These are phyloP conservation scores for Aphanomyces euteiches DNA, from an alignment of 352 stramenopile species.

Conservation along the genomic window DNA sequence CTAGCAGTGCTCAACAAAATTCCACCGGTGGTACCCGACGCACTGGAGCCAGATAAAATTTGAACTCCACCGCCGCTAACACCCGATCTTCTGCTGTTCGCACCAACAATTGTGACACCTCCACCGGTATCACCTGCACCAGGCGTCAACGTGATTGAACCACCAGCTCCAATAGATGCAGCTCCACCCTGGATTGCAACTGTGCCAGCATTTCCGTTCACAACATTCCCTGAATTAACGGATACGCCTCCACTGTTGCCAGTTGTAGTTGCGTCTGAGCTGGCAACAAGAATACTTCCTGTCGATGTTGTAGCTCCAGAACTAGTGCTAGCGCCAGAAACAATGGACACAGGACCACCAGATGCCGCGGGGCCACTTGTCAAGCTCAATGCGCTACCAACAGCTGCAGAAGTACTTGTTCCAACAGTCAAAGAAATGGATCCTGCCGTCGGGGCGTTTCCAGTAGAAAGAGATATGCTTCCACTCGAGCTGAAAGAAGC, in stretches of 20 bases:
- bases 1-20: constrained; percentile 3
- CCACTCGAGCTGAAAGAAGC: not conserved
- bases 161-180: constrained; percentile 3
- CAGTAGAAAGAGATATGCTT: constrained; percentile 6
- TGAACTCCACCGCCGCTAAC: not conserved
- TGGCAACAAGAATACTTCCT: not conserved
- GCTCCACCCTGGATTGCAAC: not conserved
- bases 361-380: constrained; percentile 30
- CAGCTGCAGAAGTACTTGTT: constrained; percentile 35
- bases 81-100: constrained; percentile 5
- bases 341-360: constrained; percentile 4
- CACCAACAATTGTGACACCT: not conserved
- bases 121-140: constrained; percentile 10
- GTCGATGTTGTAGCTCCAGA: not conserved
- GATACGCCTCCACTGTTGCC: not conserved
- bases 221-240: not conserved
- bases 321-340: not conserved
- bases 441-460: constrained; percentile 26
- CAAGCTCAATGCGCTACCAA: constrained; percentile 38
- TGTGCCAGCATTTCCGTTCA: constrained; percentile 6
- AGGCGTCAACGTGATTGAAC: not conserved
- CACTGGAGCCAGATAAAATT: constrained; percentile 10
- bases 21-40: not conserved
- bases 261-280: not conserved
- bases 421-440: constrained; percentile 37